Conservation (phyloP, 2,329 filamentous ascomycete species). For the Mycogone perniciosa region DNA sequence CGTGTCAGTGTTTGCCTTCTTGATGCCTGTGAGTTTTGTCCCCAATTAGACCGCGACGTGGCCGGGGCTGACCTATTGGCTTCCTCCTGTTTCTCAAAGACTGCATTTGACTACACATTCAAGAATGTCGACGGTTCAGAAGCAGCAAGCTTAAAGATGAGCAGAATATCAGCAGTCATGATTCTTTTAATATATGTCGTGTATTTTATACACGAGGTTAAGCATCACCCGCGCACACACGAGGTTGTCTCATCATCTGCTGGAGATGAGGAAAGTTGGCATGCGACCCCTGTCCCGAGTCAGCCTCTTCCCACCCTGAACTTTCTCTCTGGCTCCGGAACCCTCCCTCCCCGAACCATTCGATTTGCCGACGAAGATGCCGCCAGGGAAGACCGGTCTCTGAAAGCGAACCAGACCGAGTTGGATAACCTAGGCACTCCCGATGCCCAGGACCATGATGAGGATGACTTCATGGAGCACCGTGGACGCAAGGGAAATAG, state of each 20-base stretch:
- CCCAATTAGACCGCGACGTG: too few relatives aligned
- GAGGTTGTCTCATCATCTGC: not conserved
- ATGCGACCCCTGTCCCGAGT: not conserved
- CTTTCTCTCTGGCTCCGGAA: not conserved
- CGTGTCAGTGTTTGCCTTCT: conserved; percentile 33
- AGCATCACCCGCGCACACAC: conserved; percentile 38
- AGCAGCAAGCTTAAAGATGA: conserved; percentile 61
- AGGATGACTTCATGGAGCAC: conserved; percentile 9
- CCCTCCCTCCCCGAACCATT: conserved; percentile 20
- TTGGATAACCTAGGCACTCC: not conserved
- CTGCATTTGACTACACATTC: conserved; percentile 46
- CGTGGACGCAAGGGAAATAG: conserved; percentile 1
- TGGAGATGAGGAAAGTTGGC: conserved; percentile 1
- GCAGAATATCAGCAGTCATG: conserved; percentile 70
- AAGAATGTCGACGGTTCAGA: conserved; percentile 50
- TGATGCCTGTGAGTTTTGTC: conserved; percentile 28
- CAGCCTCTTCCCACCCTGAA: not conserved
- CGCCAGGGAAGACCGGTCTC: not conserved
- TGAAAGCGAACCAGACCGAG: conserved; percentile 8
- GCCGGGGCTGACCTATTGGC: not conserved
- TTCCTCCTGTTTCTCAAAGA: conserved; percentile 20
- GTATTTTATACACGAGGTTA: conserved; percentile 72
- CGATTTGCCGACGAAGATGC: conserved; percentile 23
- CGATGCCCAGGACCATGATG: not conserved
- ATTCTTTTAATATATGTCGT: conserved; percentile 65